These are phyloP conservation scores for Arachnopeziza araneosa DNA, from an alignment of 2,329 filamentous ascomycete genomes.

Conservation along the genomic window DNA sequence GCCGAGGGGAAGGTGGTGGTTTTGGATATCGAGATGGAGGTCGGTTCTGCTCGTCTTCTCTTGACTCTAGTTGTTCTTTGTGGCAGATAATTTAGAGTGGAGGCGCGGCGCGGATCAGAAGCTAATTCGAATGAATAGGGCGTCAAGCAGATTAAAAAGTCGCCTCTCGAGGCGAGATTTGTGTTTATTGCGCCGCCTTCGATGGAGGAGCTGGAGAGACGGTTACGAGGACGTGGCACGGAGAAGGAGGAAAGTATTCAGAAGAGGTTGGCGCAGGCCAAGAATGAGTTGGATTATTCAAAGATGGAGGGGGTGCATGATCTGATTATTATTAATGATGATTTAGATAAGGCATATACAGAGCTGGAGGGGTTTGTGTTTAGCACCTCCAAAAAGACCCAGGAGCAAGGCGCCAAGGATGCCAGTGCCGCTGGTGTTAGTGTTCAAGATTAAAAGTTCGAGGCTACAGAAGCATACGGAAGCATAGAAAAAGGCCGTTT, in stretches of 20 bases:
- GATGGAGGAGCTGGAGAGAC: conserved; percentile 65
- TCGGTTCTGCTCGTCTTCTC: conserved; percentile 31
- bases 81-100: no score
- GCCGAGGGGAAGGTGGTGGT: conserved; percentile 70
- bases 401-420: conserved; percentile 15
- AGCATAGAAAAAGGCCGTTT: no score
- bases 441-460: conserved; percentile 9
- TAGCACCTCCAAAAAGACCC: conserved; percentile 8
- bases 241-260: conserved; percentile 67
- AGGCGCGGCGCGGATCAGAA: neutral
- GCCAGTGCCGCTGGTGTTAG: conserved; percentile 8
- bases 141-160: conserved; percentile 86
- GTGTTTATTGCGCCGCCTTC: conserved; percentile 81
- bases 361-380: conserved; percentile 47
- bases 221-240: conserved; percentile 70
- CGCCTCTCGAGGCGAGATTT: conserved; percentile 69
- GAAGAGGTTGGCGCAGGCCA: conserved; percentile 66
- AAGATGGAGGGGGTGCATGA: conserved; percentile 62
- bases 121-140: conserved; percentile 43
- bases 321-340: conserved; percentile 60
- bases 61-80: neutral
- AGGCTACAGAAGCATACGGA: no score
- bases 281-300: conserved; percentile 68
- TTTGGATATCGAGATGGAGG: conserved; percentile 96
- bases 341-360: conserved; percentile 51